Evolutionary conservation across 345 rosid species (phyloP).

Genomic region (Angophora floribunda): DNA sequence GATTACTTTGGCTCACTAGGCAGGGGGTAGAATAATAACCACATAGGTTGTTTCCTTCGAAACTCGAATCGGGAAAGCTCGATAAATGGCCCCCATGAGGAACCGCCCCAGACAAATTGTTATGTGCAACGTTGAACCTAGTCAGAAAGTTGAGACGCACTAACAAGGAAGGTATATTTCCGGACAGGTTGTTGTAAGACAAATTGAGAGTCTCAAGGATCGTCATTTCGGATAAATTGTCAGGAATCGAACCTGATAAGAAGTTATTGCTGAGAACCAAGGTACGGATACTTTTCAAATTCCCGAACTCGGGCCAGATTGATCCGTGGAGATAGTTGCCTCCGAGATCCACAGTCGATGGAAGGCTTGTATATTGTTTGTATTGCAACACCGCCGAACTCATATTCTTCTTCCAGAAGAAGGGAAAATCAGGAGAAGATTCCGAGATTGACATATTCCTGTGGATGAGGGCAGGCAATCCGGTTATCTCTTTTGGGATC

Average conservation of each 20-base stretch:
- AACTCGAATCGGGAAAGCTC: background rate
- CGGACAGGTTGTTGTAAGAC: background rate
- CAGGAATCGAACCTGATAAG: background rate
- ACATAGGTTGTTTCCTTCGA: constrained; percentile 25
- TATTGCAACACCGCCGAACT: too few species aligned
- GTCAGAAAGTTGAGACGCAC: background rate
- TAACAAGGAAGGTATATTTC: background rate
- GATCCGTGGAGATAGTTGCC: too few species aligned
- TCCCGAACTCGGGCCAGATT: too few species aligned
- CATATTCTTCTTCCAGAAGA: too few species aligned
- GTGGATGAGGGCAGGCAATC: too few species aligned
- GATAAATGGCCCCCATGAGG: background rate
- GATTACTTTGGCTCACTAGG: background rate
- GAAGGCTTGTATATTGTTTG: too few species aligned
- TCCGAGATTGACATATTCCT: too few species aligned
- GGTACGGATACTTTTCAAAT: too few species aligned
- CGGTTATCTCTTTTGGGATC: too few species aligned
- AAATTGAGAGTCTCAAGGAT: background rate
- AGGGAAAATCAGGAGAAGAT: too few species aligned
- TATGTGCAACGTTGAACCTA: background rate
- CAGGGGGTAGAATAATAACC: constrained; percentile 46
- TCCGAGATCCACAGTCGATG: too few species aligned
- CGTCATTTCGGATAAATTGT: background rate
- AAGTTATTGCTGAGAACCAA: background rate
- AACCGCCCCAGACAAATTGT: background rate